Conservation (phyloP, 169 alveolate genomes). For the Miamiensis avidus region DNA sequence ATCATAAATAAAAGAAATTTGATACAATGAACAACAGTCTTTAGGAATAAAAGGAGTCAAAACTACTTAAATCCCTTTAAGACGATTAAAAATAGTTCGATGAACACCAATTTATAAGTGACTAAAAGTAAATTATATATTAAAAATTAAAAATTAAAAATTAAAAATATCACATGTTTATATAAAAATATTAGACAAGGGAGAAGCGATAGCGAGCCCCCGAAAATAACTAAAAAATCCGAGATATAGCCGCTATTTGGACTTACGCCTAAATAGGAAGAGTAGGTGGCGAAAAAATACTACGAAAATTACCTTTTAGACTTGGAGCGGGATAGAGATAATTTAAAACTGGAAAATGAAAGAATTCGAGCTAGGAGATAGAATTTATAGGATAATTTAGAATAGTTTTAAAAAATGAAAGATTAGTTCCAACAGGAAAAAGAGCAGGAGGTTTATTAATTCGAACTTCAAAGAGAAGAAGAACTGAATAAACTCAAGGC, state of each 20-base stretch:
- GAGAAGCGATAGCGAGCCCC: neutral
- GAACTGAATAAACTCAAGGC: neutral
- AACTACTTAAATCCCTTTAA: too few relatives aligned
- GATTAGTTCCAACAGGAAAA: neutral
- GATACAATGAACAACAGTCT: neutral
- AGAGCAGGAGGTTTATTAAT: neutral
- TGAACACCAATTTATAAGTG: too few relatives aligned
- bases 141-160: too few relatives aligned
- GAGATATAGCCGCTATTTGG: neutral
- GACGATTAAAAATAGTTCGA: too few relatives aligned
- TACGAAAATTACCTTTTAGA: neutral
- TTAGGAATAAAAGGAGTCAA: neutral
- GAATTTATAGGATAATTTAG: neutral
- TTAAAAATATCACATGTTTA: too few relatives aligned
- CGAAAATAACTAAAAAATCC: neutral
- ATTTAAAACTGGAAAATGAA: neutral
- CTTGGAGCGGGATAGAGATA: neutral
- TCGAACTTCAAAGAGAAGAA: neutral
- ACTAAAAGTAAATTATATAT: too few relatives aligned
- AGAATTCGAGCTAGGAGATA: neutral
- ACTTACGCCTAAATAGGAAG: neutral
- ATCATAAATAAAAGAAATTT: too few relatives aligned
- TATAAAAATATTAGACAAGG: neutral
- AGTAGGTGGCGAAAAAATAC: neutral
- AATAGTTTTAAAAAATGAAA: too few relatives aligned